Evolutionary conservation across 129 eudicot genomes (phyloP).

Genomic region (Pulicaria dysenterica): DNA sequence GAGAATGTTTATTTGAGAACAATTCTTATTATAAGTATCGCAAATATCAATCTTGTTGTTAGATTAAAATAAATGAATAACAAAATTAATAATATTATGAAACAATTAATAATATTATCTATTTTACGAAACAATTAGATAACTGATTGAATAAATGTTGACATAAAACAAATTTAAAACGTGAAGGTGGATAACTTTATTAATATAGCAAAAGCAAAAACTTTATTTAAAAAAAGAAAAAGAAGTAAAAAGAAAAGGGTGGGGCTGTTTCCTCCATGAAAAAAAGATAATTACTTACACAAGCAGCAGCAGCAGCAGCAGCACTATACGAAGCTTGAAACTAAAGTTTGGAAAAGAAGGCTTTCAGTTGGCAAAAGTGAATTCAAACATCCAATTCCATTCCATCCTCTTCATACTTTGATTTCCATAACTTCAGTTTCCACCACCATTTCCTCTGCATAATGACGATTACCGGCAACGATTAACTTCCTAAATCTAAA

Average conservation of each 20-base stretch:
- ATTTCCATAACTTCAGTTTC: slow-evolving; percentile 18
- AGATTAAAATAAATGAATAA: no score
- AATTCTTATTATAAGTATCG: no score
- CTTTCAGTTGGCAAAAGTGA: background rate
- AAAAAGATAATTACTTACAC: background rate
- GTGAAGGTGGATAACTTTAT: no score
- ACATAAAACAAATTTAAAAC: no score
- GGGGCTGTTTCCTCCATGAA: slow-evolving; percentile 19
- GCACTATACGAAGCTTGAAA: slow-evolving; percentile 23
- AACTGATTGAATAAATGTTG: no score
- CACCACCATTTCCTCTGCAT: background rate
- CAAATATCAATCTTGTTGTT: no score
- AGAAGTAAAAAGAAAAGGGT: background rate
- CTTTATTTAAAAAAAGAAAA: background rate
- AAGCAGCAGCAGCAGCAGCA: no score
- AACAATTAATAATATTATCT: no score
- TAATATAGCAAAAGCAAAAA: no score
- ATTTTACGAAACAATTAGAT: no score
- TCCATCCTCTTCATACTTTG: slow-evolving; percentile 3
- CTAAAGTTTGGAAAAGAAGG: slow-evolving; percentile 16
- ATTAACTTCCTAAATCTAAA: slow-evolving; percentile 4
- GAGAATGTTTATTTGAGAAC: no score
- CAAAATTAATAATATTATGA: no score
- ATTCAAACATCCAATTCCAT: slow-evolving; percentile 24
- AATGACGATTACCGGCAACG: slow-evolving; percentile 17